phyloP scores from a whole-genome alignment of 306 rosid species.

The Abrus precatorius region DNA sequence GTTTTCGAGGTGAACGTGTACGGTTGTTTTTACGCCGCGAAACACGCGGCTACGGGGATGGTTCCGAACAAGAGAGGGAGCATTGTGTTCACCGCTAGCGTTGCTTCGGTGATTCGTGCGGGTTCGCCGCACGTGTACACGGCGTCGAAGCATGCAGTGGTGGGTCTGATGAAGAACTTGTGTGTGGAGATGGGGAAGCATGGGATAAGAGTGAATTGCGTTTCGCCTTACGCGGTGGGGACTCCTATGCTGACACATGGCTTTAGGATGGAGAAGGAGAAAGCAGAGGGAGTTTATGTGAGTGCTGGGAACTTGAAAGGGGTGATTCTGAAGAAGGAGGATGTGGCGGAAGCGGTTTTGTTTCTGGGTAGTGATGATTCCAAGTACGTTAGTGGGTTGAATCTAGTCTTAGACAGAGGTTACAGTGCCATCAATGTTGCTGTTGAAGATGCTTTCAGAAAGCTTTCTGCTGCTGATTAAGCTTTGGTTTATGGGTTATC shows the following conservation, averaged over 20 bases:
- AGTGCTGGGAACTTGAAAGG: conserved; percentile 43
- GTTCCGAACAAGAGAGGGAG: conserved; percentile 56
- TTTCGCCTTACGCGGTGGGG: conserved; percentile 63
- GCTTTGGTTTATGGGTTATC: too few species aligned
- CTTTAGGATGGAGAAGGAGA: conserved; percentile 42
- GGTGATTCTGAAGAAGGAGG: conserved; percentile 20
- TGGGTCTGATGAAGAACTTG: conserved; percentile 66
- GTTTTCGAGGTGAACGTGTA: conserved; percentile 64
- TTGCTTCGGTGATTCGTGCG: conserved; percentile 44
- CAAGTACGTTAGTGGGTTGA: conserved; percentile 44
- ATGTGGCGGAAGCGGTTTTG: conserved; percentile 38
- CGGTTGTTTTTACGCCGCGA: conserved; percentile 63
- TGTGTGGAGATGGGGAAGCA: conserved; percentile 69
- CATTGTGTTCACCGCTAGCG: conserved; percentile 63
- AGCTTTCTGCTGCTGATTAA: not conserved
- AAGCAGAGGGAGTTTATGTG: not conserved
- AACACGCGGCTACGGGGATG: conserved; percentile 68
- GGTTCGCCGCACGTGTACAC: conserved; percentile 55
- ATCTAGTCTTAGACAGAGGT: conserved; percentile 43
- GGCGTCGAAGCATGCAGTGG: conserved; percentile 67
- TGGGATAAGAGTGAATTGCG: conserved; percentile 70
- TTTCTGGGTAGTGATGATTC: conserved; percentile 43
- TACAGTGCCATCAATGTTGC: conserved; percentile 19
- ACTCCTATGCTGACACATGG: conserved; percentile 53
- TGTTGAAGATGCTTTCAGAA: not conserved